These are phyloP conservation scores for Pinus albicaulis DNA, from an alignment of 75 land plant species.

Conservation along the genomic window DNA sequence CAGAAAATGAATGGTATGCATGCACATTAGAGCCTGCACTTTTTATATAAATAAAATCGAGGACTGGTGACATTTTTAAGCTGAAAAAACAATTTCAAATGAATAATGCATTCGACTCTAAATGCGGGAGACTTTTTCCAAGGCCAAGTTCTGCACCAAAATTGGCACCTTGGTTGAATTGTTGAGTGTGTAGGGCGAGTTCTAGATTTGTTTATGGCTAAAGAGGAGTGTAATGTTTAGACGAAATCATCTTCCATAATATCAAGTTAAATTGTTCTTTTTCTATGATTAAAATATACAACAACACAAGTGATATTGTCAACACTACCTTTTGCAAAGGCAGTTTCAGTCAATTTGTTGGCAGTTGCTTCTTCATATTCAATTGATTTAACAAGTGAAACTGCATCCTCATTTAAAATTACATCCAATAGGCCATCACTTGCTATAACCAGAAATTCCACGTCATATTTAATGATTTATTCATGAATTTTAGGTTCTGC, in stretches of 20 bases:
- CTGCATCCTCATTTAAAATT: constrained; percentile 67
- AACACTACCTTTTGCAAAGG: constrained; percentile 50
- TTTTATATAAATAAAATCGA: too few species aligned
- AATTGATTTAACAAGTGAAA: constrained; percentile 39
- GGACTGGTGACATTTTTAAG: too few species aligned
- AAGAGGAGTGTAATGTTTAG: too few species aligned
- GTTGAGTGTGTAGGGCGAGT: too few species aligned
- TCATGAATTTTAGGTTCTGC: constrained; percentile 90
- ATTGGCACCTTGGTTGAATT: too few species aligned
- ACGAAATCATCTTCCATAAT: neutral
- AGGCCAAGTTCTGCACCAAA: too few species aligned
- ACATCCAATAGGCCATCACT: constrained; percentile 91
- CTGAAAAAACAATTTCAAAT: too few species aligned
- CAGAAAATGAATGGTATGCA: too few species aligned
- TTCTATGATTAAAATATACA: constrained; percentile 34
- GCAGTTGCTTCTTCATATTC: constrained; percentile 54
- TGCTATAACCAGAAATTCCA: constrained; percentile 53
- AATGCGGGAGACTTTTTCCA: too few species aligned
- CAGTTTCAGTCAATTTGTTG: constrained; percentile 49
- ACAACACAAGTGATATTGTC: constrained; percentile 75
- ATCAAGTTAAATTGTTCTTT: neutral
- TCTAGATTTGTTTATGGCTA: too few species aligned
- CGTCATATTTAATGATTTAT: constrained; percentile 3
- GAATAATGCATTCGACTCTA: too few species aligned
- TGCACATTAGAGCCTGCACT: too few species aligned